A percentile compares a stretch with the other conserved stretches of the same genome.
Conservation (phyloP, 192 early-diverging fungal genomes). For the Geranomyces variabilis region DNA sequence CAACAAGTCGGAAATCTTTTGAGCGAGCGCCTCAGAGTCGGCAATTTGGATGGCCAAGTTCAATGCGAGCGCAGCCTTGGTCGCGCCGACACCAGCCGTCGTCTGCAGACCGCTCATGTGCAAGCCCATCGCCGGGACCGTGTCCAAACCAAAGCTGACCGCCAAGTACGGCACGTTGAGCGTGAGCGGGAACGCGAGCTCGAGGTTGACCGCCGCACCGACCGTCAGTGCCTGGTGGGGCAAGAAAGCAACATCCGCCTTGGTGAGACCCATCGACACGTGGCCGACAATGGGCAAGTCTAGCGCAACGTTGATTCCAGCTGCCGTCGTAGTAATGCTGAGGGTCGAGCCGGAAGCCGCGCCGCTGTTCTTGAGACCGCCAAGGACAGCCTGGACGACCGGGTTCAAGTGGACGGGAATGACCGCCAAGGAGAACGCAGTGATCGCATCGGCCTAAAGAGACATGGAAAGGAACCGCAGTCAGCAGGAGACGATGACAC, state of each 20-base stretch:
- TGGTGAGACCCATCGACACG: slow-evolving; percentile 25
- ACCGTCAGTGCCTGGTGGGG: slow-evolving; percentile 13
- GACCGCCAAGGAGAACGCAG: slow-evolving; percentile 8
- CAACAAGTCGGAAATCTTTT: slow-evolving; percentile 22
- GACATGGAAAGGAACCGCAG: neutral
- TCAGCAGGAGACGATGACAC: neutral
- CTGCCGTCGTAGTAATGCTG: slow-evolving; percentile 12
- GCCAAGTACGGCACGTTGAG: slow-evolving; percentile 35
- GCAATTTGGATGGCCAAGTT: slow-evolving; percentile 13
- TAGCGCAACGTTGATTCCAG: slow-evolving; percentile 15
- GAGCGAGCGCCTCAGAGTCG: slow-evolving; percentile 29
- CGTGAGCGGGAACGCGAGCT: slow-evolving; percentile 29
- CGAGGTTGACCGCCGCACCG: slow-evolving; percentile 1
- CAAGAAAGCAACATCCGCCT: slow-evolving; percentile 20
- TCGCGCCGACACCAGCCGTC: slow-evolving; percentile 13
- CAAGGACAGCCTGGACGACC: slow-evolving; percentile 13
- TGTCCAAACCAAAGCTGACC: slow-evolving; percentile 25
- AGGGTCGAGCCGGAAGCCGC: neutral
- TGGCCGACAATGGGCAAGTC: slow-evolving; percentile 13
- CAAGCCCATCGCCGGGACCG: slow-evolving; percentile 2
- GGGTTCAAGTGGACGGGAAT: slow-evolving; percentile 22
- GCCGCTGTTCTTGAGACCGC: neutral
- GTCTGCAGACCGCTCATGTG: slow-evolving; percentile 25
- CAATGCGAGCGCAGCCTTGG: slow-evolving; percentile 16
- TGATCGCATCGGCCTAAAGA: slow-evolving; percentile 3